phyloP scores from a whole-genome alignment of 495 filamentous ascomycete genomes.

The Podospora comata region DNA sequence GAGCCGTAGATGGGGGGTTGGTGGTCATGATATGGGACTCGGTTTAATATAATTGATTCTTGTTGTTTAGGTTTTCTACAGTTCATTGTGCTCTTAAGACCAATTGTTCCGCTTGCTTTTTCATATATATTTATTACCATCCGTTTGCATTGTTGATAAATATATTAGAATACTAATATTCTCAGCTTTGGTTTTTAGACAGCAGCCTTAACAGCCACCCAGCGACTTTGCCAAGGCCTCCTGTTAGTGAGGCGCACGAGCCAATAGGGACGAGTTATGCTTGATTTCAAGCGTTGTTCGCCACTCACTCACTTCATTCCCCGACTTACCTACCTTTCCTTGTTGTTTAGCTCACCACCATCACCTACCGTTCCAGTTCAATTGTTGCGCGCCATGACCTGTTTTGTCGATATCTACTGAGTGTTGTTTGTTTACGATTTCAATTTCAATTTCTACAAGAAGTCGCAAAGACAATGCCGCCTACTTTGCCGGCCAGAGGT shows the following conservation, averaged over 20 bases:
- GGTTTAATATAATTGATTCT: not conserved
- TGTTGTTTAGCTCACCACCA: too few relatives aligned
- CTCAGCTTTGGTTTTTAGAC: not conserved
- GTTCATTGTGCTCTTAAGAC: too few relatives aligned
- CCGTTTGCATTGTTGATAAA: not conserved
- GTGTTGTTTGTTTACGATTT: not conserved
- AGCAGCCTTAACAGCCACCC: not conserved
- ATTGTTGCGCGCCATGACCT: too few relatives aligned
- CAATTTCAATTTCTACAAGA: not conserved
- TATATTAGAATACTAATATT: not conserved
- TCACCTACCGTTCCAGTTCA: too few relatives aligned
- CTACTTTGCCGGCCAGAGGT: constrained; percentile 24
- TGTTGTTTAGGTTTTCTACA: not conserved
- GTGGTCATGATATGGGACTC: not conserved
- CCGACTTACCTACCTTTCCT: too few relatives aligned
- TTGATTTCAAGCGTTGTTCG: not conserved
- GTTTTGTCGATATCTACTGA: too few relatives aligned
- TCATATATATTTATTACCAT: not conserved
- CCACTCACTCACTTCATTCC: not conserved
- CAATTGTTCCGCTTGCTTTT: too few relatives aligned
- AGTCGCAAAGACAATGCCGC: constrained; percentile 20
- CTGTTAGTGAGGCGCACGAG: not conserved
- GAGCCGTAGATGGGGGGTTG: not conserved
- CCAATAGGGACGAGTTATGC: not conserved
- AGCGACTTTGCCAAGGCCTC: not conserved